Evolutionary conservation across 257 asterid genomes (phyloP).

Genomic region (Dorcoceras hygrometricum): DNA sequence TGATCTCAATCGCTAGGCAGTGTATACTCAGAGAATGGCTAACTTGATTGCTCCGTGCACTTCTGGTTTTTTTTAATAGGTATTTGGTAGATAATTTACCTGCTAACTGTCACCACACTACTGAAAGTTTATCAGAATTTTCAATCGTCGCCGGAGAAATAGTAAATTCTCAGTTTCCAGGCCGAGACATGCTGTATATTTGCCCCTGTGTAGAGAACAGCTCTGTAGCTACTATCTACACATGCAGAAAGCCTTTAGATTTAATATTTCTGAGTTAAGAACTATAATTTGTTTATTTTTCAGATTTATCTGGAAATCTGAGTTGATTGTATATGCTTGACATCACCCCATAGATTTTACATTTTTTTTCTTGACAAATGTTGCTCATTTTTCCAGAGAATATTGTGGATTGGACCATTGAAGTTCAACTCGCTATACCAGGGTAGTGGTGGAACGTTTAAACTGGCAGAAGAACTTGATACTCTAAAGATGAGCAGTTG

Average conservation of each 20-base stretch:
- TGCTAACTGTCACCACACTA: not conserved
- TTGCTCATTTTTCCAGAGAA: constrained; percentile 49
- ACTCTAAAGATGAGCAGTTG: constrained; percentile 41
- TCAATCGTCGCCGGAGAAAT: not conserved
- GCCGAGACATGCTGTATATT: constrained; percentile 4
- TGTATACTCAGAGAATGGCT: constrained; percentile 1
- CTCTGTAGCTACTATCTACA: constrained; percentile 4
- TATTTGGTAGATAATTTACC: not conserved
- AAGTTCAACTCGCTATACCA: constrained; percentile 48
- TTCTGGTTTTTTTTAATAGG: constrained; percentile 14
- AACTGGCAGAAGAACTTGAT: constrained; percentile 55
- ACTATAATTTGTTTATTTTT: constrained; percentile 4
- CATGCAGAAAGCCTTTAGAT: constrained; percentile 9
- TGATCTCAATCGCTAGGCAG: not conserved
- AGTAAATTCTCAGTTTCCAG: constrained; percentile 3
- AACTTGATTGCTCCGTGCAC: constrained; percentile 6
- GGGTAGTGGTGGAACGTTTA: constrained; percentile 43
- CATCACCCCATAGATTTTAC: constrained; percentile 19
- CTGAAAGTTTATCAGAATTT: not conserved
- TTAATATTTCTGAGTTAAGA: constrained; percentile 14
- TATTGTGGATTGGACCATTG: constrained; percentile 76
- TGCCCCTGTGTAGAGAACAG: constrained; percentile 15
- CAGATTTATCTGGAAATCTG: not conserved
- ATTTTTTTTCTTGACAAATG: constrained; percentile 12
- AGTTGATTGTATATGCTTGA: not conserved